Evolutionary conservation across 2,329 filamentous ascomycete genomes (phyloP), one percentile per base, ranked within the genome.

Genomic region (Penicillium sp.): DNA sequence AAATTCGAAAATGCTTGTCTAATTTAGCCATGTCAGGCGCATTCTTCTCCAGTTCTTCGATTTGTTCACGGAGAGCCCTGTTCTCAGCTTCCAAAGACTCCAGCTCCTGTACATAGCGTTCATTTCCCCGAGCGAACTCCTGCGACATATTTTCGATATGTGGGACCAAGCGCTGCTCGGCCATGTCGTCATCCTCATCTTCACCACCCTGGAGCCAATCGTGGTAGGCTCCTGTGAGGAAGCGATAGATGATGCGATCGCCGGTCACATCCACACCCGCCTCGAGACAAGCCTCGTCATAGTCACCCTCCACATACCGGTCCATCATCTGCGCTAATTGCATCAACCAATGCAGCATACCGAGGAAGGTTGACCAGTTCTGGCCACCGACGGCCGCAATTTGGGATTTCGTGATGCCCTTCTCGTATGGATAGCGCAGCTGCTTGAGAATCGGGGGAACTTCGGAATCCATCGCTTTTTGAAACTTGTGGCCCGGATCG

Each of bases 321-420:
- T 97, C 92, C 67, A 97, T 84, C 87, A 97, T 95, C 62, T 93
- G 87, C 4, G 90, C 90, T 47, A 99, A 79, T 72, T 97, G 92
- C 93, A 99, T 96, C 85, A 99, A 93, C 94, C 94, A 99, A 75
- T 99, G 92, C 46, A 99, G 79, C 70, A 99, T 78, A 0, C 92
- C 94, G 12, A 99, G 78, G 66, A 99, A 97, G 0, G 90, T 94
- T 57, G 88, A 88, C 94, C 94, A 99, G 69, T 97, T 97, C 73
- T 96, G 91, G 2, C 92, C 93, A 60, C 94, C 94, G 0, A 97
- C 94, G 2, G 95, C 94, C 0, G 90, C 85, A 52, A 99, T 90
- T 68, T 96, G 91, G 47, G 90, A 96, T 73, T 97, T 99, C 49
- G 91, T 96, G 64, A 99, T 97, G 66, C 87, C 92, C 72, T 91